Evolutionary conservation across 164 flowering plant species (phyloP).

Genomic region (Buxus sempervirens): DNA sequence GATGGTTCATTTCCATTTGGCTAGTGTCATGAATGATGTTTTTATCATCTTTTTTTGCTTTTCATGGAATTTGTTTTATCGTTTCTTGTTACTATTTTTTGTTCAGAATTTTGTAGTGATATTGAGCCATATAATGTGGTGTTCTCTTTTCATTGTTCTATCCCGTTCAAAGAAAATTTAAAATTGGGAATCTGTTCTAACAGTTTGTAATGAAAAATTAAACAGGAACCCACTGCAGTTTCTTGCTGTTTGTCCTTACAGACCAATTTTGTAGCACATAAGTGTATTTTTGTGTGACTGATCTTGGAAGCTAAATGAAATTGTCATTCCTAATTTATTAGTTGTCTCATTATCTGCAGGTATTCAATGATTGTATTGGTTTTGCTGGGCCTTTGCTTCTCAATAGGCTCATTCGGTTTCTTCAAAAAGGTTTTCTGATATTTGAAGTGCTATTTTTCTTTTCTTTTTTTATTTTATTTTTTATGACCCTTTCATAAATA

Average conservation of each 20-base stretch:
- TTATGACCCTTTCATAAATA: background rate
- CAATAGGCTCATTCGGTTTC: conserved; percentile 63
- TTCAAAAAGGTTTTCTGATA: conserved; percentile 54
- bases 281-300: no score
- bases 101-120: background rate
- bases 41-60: background rate
- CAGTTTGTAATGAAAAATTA: background rate
- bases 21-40: background rate
- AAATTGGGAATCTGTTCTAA: background rate
- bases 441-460: background rate
- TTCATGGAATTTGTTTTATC: background rate
- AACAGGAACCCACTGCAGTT: background rate
- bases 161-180: background rate
- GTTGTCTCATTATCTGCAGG: conserved; percentile 35
- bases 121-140: background rate
- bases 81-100: background rate
- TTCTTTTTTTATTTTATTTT: no score
- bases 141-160: background rate
- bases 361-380: conserved; percentile 72
- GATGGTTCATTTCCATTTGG: no score
- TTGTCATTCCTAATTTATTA: background rate
- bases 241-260: background rate
- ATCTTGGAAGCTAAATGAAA: background rate
- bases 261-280: background rate
- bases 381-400: conserved; percentile 85